phyloP scores from a whole-genome alignment of 345 rosid species.

The Garcia nutans region DNA sequence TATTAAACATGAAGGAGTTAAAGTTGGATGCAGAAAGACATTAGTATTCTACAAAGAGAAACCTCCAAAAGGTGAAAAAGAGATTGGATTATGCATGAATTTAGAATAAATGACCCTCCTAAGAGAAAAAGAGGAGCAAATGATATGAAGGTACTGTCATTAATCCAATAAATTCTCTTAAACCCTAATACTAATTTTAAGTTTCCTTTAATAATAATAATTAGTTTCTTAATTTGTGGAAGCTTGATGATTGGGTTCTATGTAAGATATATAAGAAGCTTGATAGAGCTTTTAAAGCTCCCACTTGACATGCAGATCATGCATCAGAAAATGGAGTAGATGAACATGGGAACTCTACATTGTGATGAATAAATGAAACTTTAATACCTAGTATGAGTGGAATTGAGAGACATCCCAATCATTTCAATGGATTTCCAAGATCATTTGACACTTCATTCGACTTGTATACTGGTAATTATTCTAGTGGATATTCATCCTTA shows the following conservation, averaged over 20 bases:
- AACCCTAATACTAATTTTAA: no score
- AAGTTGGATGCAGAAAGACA: conserved; percentile 21
- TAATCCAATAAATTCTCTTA: background rate
- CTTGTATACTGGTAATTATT: no score
- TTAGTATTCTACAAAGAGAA: conserved; percentile 29
- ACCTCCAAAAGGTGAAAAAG: conserved; percentile 21
- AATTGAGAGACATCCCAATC: no score
- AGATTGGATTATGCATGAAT: conserved; percentile 36
- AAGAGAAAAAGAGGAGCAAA: background rate
- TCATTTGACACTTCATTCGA: no score
- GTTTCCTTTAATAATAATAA: no score
- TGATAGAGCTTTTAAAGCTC: background rate
- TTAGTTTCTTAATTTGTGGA: background rate
- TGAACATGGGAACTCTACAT: no score
- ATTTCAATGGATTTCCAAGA: no score
- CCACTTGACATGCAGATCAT: background rate
- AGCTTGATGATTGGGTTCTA: conserved; percentile 31
- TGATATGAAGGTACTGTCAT: conserved; percentile 19
- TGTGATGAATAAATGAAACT: no score
- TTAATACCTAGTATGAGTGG: no score
- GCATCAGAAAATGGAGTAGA: background rate
- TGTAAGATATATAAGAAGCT: conserved; percentile 25
- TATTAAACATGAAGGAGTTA: background rate
- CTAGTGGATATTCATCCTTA: no score
- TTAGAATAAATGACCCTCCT: conserved; percentile 5